Evolutionary conservation across 192 early-diverging fungal genomes (phyloP).

Genomic region (Ambispora gerdemannii): DNA sequence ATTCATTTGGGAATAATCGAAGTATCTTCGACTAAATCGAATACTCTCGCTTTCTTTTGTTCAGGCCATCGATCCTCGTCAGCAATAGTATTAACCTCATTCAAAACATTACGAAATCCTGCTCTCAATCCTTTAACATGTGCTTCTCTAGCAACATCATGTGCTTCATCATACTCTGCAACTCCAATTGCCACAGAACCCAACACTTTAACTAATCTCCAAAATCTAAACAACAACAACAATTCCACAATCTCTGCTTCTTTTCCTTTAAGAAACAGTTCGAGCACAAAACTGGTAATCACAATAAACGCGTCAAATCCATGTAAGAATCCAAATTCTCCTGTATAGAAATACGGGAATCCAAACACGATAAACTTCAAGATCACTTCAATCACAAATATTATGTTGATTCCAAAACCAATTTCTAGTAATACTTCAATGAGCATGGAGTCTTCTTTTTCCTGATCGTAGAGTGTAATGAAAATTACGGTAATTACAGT

Average conservation of each 20-base stretch:
- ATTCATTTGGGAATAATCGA: too few relatives aligned
- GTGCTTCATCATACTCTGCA: conserved; percentile 29
- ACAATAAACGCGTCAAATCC: conserved; percentile 49
- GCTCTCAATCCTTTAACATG: background rate
- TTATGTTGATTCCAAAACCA: conserved; percentile 40
- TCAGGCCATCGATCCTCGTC: conserved; percentile 17
- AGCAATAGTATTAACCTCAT: conserved; percentile 6
- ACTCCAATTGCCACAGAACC: conserved; percentile 48
- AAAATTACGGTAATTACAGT: conserved; percentile 38
- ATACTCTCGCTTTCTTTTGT: conserved; percentile 4
- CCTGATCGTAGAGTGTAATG: conserved; percentile 34
- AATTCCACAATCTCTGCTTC: conserved; percentile 51
- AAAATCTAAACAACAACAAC: conserved; percentile 54
- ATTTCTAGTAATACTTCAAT: conserved; percentile 40
- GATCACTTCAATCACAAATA: conserved; percentile 53
- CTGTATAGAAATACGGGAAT: conserved; percentile 36
- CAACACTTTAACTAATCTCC: conserved; percentile 51
- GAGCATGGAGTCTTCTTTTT: conserved; percentile 35
- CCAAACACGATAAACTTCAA: conserved; percentile 50
- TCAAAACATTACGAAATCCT: background rate
- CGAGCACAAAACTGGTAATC: conserved; percentile 47
- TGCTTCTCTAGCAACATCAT: background rate
- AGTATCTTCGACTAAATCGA: background rate
- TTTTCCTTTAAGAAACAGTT: conserved; percentile 49
- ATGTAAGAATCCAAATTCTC: conserved; percentile 36